Evolutionary conservation across 2,329 filamentous ascomycete species (phyloP).

Genomic region (Diaporthe vaccinii): DNA sequence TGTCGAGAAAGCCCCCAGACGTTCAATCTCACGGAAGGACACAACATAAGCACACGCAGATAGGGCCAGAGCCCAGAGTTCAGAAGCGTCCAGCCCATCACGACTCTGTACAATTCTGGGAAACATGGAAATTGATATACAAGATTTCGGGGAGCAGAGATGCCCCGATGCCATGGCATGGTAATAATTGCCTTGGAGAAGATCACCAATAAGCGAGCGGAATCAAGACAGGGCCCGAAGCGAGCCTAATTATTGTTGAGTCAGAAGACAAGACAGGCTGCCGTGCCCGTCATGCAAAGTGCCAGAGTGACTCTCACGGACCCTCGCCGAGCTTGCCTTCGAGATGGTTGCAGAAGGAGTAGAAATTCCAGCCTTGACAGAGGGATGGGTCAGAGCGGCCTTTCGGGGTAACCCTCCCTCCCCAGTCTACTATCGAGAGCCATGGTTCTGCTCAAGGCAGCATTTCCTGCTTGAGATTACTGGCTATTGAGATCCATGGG

Average conservation of each 20-base stretch:
- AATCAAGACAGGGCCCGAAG: constrained; percentile 1
- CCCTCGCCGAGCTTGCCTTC: background rate
- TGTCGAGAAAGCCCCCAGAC: background rate
- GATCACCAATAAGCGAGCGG: background rate
- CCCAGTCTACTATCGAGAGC: background rate
- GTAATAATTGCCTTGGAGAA: background rate
- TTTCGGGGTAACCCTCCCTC: background rate
- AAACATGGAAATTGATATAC: background rate
- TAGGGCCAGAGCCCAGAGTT: background rate
- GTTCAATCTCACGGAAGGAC: background rate
- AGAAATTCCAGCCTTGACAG: background rate
- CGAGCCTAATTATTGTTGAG: background rate
- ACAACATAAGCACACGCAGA: background rate
- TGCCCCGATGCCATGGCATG: background rate
- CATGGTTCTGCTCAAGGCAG: background rate
- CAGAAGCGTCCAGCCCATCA: background rate
- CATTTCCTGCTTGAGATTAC: background rate
- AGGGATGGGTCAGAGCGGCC: background rate
- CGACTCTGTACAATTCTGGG: background rate
- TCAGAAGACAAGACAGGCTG: background rate
- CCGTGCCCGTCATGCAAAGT: background rate
- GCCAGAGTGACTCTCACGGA: background rate
- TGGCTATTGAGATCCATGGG: no score
- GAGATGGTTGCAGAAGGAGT: background rate
- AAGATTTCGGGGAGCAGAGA: background rate